These are phyloP conservation scores for Oryza australiensis DNA, from an alignment of 176 grass and related monocot genomes.

Conservation along the genomic window DNA sequence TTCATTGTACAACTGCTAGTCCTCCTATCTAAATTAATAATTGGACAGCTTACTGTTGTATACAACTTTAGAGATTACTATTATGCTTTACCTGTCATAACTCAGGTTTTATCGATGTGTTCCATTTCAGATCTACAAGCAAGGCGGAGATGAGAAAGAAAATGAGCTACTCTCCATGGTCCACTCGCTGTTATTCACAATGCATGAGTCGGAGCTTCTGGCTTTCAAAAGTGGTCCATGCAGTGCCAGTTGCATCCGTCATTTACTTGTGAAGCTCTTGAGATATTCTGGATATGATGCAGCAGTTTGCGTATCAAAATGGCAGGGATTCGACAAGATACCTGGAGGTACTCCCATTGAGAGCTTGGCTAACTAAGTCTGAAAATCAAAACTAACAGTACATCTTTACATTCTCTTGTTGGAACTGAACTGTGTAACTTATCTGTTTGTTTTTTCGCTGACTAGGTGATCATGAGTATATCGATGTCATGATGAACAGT, in stretches of 20 bases:
- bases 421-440: not conserved
- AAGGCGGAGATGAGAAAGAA: slow-evolving; percentile 58
- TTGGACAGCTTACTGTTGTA: not conserved
- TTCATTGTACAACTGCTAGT: not conserved
- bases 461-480: slow-evolving; percentile 90
- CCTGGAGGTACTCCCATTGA: slow-evolving; percentile 65
- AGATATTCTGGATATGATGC: slow-evolving; percentile 76
- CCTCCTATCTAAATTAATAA: not conserved
- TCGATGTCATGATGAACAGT: slow-evolving; percentile 57
- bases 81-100: not conserved
- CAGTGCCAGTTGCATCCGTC: slow-evolving; percentile 66
- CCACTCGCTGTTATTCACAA: slow-evolving; percentile 67
- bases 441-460: not conserved
- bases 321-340: slow-evolving; percentile 81
- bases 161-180: slow-evolving; percentile 62
- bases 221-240: slow-evolving; percentile 60
- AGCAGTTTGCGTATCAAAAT: slow-evolving; percentile 72
- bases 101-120: not conserved
- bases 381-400: not conserved
- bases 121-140: slow-evolving; percentile 66
- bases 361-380: not conserved
- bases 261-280: slow-evolving; percentile 70
- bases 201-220: slow-evolving; percentile 61
- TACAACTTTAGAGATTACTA: not conserved
- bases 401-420: not conserved